A percentile compares a stretch with the other conserved stretches of the same genome.
Evolutionary conservation across 2,329 filamentous ascomycete species (phyloP).

Genomic region (Dryadomyces quercus-mongolicae): DNA sequence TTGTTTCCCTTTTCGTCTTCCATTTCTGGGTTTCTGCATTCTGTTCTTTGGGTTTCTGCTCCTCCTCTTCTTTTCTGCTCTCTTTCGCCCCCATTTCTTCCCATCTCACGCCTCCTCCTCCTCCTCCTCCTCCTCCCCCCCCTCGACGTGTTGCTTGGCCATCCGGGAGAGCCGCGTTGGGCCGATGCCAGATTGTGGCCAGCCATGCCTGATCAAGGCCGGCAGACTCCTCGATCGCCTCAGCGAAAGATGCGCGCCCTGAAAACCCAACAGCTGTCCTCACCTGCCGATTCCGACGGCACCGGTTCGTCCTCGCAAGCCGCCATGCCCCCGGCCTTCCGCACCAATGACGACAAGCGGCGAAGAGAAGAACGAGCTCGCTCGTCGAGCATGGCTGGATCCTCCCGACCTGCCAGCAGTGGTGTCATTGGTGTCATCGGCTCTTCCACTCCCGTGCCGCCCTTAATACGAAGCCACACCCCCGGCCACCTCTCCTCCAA

Average conservation of each 20-base stretch:
- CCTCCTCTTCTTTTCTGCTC: not conserved
- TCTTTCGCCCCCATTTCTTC: not conserved
- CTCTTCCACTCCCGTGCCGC: slow-evolving; percentile 22
- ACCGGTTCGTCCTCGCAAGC: not conserved
- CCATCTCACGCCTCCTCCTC: not conserved
- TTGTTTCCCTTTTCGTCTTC: not conserved
- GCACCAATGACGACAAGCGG: slow-evolving; percentile 14
- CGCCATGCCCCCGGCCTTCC: not conserved
- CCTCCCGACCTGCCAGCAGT: not conserved
- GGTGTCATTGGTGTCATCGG: slow-evolving; percentile 7
- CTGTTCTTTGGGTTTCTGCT: not conserved
- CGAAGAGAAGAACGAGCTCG: slow-evolving; percentile 8
- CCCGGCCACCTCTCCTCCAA: slow-evolving; percentile 49
- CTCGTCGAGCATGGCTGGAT: slow-evolving; percentile 14
- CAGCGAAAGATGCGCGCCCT: slow-evolving; percentile 38
- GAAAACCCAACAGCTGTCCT: slow-evolving; percentile 29
- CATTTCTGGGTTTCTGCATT: not conserved
- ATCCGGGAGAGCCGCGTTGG: not conserved
- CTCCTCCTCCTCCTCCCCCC: not conserved
- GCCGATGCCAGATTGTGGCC: slow-evolving; percentile 16
- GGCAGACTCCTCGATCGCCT: slow-evolving; percentile 22
- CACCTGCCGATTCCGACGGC: slow-evolving; percentile 18
- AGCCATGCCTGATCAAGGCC: slow-evolving; percentile 31
- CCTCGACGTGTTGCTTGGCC: no score
- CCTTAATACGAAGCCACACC: slow-evolving; percentile 45